Evolutionary conservation across 2,329 filamentous ascomycete genomes (phyloP).

Genomic region (Phialophora expanda): DNA sequence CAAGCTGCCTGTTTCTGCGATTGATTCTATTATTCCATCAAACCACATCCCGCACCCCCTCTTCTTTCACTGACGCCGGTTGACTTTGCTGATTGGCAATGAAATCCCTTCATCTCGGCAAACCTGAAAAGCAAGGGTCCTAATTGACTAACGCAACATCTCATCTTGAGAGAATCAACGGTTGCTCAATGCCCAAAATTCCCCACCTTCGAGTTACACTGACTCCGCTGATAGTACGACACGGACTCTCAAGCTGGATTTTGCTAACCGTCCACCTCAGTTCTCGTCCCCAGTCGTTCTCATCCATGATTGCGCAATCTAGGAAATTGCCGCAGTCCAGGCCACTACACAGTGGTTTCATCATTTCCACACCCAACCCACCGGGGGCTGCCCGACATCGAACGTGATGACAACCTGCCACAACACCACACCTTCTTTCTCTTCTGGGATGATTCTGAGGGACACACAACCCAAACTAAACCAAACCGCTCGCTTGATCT

Average conservation of each 20-base stretch:
- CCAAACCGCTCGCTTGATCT: not conserved
- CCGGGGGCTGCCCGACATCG: too few species aligned
- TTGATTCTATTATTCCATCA: not conserved
- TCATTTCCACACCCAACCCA: not conserved
- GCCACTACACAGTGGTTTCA: not conserved
- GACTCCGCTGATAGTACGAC: not conserved
- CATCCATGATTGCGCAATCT: too few species aligned
- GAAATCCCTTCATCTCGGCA: not conserved
- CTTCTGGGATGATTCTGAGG: not conserved
- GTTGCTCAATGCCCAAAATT: not conserved
- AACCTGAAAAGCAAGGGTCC: not conserved
- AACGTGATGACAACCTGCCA: not conserved
- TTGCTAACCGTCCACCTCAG: not conserved
- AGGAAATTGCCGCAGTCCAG: not conserved
- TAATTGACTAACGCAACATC: not conserved
- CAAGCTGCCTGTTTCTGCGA: not conserved
- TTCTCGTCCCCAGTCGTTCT: too few species aligned
- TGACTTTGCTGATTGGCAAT: constrained; percentile 1
- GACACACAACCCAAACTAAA: not conserved
- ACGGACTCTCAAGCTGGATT: not conserved
- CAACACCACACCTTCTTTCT: not conserved
- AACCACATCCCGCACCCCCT: not conserved
- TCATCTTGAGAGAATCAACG: not conserved
- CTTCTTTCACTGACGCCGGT: not conserved
- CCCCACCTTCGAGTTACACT: constrained; percentile 1